Evolutionary conservation across 148 eudicot genomes (phyloP).

Genomic region (Rhododendron simsii): DNA sequence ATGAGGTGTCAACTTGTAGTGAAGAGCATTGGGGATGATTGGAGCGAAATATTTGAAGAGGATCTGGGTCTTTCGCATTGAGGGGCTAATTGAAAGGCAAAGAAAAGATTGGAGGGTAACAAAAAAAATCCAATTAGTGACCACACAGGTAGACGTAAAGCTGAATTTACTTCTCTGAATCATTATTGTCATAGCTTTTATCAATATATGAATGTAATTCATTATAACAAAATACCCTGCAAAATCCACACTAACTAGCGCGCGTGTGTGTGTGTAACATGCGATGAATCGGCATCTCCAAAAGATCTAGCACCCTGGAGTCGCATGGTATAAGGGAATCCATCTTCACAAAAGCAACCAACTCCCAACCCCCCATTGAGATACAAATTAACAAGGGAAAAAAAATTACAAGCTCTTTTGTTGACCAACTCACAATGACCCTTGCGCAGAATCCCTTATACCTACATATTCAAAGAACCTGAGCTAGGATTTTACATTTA

Average conservation of each 20-base stretch:
- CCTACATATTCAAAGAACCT: neutral
- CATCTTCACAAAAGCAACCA: neutral
- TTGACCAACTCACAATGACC: neutral
- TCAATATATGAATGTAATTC: neutral
- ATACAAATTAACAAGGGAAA: neutral
- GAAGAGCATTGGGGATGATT: no score
- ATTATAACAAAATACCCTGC: neutral
- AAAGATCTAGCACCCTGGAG: neutral
- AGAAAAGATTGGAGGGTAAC: neutral
- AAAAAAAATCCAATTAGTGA: neutral
- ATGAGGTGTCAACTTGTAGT: no score
- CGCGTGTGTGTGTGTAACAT: neutral
- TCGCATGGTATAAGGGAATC: neutral
- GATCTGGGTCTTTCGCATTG: no score
- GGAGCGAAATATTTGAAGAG: no score
- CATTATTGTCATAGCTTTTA: neutral
- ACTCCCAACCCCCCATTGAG: neutral
- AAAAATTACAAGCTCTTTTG: neutral
- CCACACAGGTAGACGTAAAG: neutral
- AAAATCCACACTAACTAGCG: conserved; percentile 17
- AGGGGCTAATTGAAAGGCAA: neutral
- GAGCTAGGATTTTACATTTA: conserved; percentile 18
- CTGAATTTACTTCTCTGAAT: neutral
- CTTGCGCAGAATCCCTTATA: neutral
- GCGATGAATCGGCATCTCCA: neutral